Evolutionary conservation across 768 basidiomycete species (phyloP).

Genomic region (Dioszegia hungarica): DNA sequence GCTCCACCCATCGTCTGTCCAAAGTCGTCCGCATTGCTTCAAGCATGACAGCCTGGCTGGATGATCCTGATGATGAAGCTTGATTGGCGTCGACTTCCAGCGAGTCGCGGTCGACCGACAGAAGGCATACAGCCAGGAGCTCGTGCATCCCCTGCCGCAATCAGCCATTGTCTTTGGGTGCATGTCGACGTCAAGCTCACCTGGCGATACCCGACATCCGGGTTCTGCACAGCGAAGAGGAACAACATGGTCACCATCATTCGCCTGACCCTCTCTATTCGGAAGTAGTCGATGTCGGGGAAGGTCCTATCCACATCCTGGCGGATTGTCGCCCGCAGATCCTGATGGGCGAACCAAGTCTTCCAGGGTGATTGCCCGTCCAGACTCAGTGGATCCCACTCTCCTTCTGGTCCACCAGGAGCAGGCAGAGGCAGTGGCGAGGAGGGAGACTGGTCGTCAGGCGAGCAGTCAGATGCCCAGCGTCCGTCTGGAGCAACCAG

Average conservation of each 20-base stretch:
- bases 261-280: slow-evolving; percentile 65
- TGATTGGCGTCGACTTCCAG: slow-evolving; percentile 39
- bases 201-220: slow-evolving; percentile 87
- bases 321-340: slow-evolving; percentile 78
- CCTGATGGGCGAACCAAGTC: slow-evolving; percentile 83
- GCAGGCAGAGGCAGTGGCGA: background rate
- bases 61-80: background rate
- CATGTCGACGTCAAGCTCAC: slow-evolving; percentile 9
- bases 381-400: slow-evolving; percentile 46
- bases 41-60: slow-evolving; percentile 1
- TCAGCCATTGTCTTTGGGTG: background rate
- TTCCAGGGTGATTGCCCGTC: slow-evolving; percentile 82
- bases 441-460: slow-evolving; percentile 6
- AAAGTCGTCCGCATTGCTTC: slow-evolving; percentile 36
- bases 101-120: slow-evolving; percentile 78
- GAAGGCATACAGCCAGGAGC: slow-evolving; percentile 78
- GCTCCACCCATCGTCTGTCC: slow-evolving; percentile 46
- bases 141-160: slow-evolving; percentile 82
- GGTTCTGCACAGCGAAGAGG: slow-evolving; percentile 70
- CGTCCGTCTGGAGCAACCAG: slow-evolving; percentile 45
- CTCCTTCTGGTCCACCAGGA: background rate
- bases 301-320: slow-evolving; percentile 99
- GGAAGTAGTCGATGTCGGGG: slow-evolving; percentile 92
- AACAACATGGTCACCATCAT: slow-evolving; percentile 83
- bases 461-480: slow-evolving; percentile 47